Conservation (phyloP, 306 rosid genomes). For the Senna siamea region DNA sequence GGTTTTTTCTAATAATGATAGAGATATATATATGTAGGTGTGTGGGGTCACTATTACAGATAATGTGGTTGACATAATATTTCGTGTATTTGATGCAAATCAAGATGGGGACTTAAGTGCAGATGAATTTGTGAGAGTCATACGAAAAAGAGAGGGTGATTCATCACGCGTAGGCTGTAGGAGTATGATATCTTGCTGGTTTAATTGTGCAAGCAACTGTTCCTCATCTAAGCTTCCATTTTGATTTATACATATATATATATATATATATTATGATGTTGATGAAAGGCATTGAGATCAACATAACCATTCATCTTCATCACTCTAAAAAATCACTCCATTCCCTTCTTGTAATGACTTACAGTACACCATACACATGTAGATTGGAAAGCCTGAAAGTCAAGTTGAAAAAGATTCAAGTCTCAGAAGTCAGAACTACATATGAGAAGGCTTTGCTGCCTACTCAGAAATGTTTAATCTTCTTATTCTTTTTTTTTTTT, state of each 20-base stretch:
- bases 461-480: constrained; percentile 33
- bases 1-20: constrained; percentile 3
- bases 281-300: not conserved
- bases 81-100: constrained; percentile 72
- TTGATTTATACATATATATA: constrained; percentile 12
- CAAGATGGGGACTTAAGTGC: constrained; percentile 65
- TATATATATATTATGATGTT: not conserved
- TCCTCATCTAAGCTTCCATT: constrained; percentile 46
- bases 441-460: too few relatives aligned
- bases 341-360: too few relatives aligned
- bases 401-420: not conserved
- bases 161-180: constrained; percentile 37
- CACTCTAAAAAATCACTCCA: too few relatives aligned
- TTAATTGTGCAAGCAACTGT: constrained; percentile 55
- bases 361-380: too few relatives aligned
- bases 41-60: constrained; percentile 61
- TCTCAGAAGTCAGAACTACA: too few relatives aligned
- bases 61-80: constrained; percentile 69
- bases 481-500: constrained; percentile 29
- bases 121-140: constrained; percentile 65
- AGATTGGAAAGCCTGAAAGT: too few relatives aligned
- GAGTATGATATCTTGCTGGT: constrained; percentile 61
- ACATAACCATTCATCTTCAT: constrained; percentile 16
- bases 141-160: constrained; percentile 55
- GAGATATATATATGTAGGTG: constrained; percentile 49